phyloP scores from a whole-genome alignment of 2,329 filamentous ascomycete genomes.

The Colletotrichum sp. region DNA sequence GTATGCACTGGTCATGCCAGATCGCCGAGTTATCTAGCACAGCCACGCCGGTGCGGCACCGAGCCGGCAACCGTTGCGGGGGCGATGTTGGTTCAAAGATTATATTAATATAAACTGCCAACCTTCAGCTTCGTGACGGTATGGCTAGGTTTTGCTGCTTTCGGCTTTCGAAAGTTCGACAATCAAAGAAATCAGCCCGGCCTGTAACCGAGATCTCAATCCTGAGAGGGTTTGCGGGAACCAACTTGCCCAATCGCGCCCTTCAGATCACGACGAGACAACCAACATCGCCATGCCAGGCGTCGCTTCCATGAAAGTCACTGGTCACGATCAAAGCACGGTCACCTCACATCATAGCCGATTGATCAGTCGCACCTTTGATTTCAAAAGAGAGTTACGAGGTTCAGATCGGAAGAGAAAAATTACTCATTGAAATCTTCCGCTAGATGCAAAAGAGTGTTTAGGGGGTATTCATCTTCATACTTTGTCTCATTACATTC shows the following conservation, averaged over 20 bases:
- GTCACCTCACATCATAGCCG: not conserved
- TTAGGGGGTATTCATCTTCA: conserved; percentile 7
- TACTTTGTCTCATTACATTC: not conserved
- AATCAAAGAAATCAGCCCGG: fast-evolving
- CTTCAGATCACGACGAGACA: not conserved
- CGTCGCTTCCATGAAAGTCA: not conserved
- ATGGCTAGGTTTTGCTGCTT: not conserved
- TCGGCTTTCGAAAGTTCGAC: fast-evolving
- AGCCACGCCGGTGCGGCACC: conserved; percentile 8
- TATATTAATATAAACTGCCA: not conserved
- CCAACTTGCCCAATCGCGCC: not conserved
- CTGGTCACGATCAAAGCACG: not conserved
- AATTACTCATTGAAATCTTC: not conserved
- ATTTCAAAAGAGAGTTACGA: not conserved
- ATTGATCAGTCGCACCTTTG: fast-evolving
- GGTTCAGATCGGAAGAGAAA: not conserved
- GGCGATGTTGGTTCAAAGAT: not conserved
- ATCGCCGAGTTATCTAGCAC: not conserved
- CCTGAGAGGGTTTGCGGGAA: not conserved
- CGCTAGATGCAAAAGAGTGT: not conserved
- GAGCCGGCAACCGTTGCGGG: not conserved
- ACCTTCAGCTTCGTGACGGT: not conserved
- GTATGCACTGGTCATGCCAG: not conserved
- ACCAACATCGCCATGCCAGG: not conserved
- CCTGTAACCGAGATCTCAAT: not conserved